Conservation (phyloP, 768 basidiomycete genomes). For the Phlegmacium glaucopus region DNA sequence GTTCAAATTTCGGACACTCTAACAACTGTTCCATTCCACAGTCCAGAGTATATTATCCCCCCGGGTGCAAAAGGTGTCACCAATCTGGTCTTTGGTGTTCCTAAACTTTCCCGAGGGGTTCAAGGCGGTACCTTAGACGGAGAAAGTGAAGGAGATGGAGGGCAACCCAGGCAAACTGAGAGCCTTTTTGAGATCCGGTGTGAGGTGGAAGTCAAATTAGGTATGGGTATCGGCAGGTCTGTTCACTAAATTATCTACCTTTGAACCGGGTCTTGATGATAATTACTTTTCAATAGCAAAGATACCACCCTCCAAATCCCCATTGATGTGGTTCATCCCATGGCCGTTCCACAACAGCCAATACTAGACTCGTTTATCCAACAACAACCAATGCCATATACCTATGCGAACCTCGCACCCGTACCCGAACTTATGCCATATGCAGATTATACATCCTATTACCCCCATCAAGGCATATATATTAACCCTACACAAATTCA, state of each 20-base stretch:
- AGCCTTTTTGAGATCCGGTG: slow-evolving; percentile 70
- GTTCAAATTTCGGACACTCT: slow-evolving; percentile 67
- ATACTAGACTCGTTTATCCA: slow-evolving; percentile 6
- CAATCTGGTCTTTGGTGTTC: slow-evolving; percentile 78
- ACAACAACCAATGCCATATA: slow-evolving; percentile 8
- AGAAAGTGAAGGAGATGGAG: slow-evolving; percentile 31
- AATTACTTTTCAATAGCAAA: slow-evolving; percentile 45
- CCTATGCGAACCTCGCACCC: slow-evolving; percentile 16
- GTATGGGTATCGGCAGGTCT: slow-evolving; percentile 72
- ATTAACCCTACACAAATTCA: slow-evolving; percentile 39
- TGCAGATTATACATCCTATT: slow-evolving; percentile 27
- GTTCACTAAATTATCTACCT: slow-evolving; percentile 1
- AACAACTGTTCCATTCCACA: slow-evolving; percentile 66
- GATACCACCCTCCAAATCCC: slow-evolving; percentile 66
- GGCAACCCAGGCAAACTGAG: slow-evolving; percentile 33
- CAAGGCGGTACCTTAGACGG: slow-evolving; percentile 53
- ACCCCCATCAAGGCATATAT: slow-evolving; percentile 34
- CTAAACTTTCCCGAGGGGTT: slow-evolving; percentile 58
- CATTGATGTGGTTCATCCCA: slow-evolving; percentile 60
- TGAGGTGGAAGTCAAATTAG: slow-evolving; percentile 55
- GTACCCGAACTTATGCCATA: slow-evolving; percentile 20
- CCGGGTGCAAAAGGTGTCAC: slow-evolving; percentile 79
- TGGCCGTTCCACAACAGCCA: slow-evolving; percentile 35
- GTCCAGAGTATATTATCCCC: slow-evolving; percentile 69
- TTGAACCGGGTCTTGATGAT: slow-evolving; percentile 2